Evolutionary conservation across 1,284 basidiomycete genomes (phyloP), one percentile per base, ranked within the genome.

Genomic region (Leccinum pseudoinsigne): DNA sequence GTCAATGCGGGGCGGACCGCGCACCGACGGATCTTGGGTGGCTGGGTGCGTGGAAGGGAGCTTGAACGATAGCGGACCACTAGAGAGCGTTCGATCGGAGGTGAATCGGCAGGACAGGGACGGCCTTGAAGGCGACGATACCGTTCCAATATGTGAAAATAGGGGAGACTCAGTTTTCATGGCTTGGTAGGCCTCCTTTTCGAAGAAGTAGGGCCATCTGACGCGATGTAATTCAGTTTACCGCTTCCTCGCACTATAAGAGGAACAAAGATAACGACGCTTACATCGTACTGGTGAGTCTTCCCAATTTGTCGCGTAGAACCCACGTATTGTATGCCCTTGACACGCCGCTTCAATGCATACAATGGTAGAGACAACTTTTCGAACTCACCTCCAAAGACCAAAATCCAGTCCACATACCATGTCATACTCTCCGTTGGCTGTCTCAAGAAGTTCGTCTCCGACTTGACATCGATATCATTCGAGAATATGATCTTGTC

Each of bases 141-240:
- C 86, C 86, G 71, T 87, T 87, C 86, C 86, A 86, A 73, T 85
- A 86, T 1, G 81, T 71, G 59, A 82, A 81, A 3, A 85, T 83
- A 8, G 80, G 78, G 82, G 80, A 40, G 77, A 73, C 36, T 80
- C 80, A 34, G 64, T 62, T 61, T 73, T 72, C 62, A 81, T 75
- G 16, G 79, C 72, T 66, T 71, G 58, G 71, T 71, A 65, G 66
- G 71, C 68, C 67, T 71, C 51, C 62, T 68, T 60, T 64, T 83
- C 81, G 66, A 80, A 75, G 66, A 85, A 82, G 68, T 82, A 85
- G 0, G 85, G 85, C 82, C 82, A 86, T 62, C 81, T 77, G 10
- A 16, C 5, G 36, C 8, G 1, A 8, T 51, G 50, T 0, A n/a
- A 7, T 4, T 61, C 3, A 53, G 26, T 5, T 26, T 23, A 12